Conservation (phyloP, 2,329 filamentous ascomycete species). For the Exophiala aquamarina region DNA sequence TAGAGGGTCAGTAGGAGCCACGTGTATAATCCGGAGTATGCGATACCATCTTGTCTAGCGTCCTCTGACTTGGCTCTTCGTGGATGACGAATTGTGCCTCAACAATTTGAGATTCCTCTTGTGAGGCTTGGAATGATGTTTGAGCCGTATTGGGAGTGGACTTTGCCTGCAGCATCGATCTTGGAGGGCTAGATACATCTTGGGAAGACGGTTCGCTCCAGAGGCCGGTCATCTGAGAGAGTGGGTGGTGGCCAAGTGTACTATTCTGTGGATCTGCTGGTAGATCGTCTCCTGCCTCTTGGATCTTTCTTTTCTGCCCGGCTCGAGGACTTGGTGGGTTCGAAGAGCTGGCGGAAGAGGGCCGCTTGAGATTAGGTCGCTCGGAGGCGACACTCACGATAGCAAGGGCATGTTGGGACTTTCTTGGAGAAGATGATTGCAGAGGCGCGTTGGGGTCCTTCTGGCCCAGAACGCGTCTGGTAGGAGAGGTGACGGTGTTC, state of each 20-base stretch:
- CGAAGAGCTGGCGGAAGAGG: background rate
- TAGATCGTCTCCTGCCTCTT: conserved; percentile 16
- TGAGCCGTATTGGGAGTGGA: conserved; percentile 15
- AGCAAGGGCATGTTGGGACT: conserved; percentile 1
- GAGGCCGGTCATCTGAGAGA: conserved; percentile 21
- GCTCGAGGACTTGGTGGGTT: conserved; percentile 13
- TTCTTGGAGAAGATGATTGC: conserved; percentile 14
- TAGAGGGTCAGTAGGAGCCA: background rate
- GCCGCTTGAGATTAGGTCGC: conserved; percentile 8
- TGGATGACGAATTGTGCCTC: conserved; percentile 28
- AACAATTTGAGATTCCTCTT: conserved; percentile 19
- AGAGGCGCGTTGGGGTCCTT: conserved; percentile 27
- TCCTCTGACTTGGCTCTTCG: conserved; percentile 28
- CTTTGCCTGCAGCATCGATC: conserved; percentile 11
- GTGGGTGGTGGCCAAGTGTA: conserved; percentile 2
- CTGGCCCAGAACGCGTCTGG: conserved; percentile 26
- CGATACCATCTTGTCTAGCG: conserved; percentile 27
- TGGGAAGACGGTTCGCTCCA: conserved; percentile 18
- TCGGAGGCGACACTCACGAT: conserved; percentile 2
- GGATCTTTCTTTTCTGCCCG: conserved; percentile 27
- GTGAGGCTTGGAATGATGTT: conserved; percentile 23
- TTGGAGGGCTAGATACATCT: background rate
- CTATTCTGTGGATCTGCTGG: conserved; percentile 10
- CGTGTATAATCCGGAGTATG: background rate
- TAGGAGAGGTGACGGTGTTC: conserved; percentile 15